These are phyloP conservation scores for Neurospora cerealis DNA, from an alignment of 495 filamentous ascomycete species.

Conservation along the genomic window DNA sequence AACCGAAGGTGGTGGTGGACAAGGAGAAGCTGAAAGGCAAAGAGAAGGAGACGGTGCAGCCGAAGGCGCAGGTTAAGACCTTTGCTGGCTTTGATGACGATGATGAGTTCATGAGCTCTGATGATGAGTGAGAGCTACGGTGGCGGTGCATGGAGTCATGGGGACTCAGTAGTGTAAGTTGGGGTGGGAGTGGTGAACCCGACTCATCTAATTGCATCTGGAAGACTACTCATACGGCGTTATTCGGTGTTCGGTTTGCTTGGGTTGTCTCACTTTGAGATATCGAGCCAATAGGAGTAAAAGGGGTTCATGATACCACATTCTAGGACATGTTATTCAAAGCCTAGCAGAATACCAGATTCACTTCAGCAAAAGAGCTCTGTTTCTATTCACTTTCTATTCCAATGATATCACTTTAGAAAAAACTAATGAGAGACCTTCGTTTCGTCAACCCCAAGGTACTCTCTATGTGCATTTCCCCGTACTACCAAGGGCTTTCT, in stretches of 20 bases:
- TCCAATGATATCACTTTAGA: neutral
- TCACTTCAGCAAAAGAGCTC: neutral
- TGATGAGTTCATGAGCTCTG: constrained; percentile 77
- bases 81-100: constrained; percentile 89
- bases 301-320: neutral
- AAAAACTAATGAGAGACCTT: neutral
- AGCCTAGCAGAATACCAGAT: neutral
- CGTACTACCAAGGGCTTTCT: constrained; percentile 10
- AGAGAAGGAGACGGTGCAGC: constrained; percentile 35
- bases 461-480: constrained; percentile 23
- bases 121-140: constrained; percentile 51
- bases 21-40: constrained; percentile 1
- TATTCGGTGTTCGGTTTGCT: neutral
- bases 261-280: neutral
- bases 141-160: constrained; percentile 10
- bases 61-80: constrained; percentile 22
- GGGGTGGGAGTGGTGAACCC: neutral
- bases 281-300: neutral
- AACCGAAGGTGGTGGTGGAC: constrained; percentile 1
- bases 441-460: constrained; percentile 1
- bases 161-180: neutral
- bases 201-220: neutral
- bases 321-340: neutral
- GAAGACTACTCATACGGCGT: neutral
- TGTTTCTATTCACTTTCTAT: neutral